phyloP scores from a whole-genome alignment of 805 yeast genomes.

The Citeromyces nyonsensis region DNA sequence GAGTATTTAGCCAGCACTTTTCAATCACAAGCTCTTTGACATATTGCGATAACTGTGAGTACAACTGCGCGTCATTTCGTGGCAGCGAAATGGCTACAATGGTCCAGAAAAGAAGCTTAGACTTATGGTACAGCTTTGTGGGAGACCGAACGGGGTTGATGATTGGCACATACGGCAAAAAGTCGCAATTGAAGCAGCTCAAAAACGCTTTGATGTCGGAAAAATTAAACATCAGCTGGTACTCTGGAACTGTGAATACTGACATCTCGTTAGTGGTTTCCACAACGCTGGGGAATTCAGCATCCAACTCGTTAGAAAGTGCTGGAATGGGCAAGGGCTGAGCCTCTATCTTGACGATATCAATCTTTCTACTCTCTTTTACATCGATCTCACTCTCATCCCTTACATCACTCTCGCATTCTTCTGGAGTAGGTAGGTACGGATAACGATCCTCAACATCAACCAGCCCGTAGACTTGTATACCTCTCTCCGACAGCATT shows the following conservation, averaged over 20 bases:
- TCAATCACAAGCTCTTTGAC: constrained; percentile 6
- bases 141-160: constrained; percentile 10
- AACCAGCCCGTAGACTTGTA: constrained; percentile 14
- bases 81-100: constrained; percentile 4
- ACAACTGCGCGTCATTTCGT: neutral
- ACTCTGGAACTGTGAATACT: constrained; percentile 4
- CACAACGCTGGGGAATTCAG: constrained; percentile 4
- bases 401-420: constrained; percentile 2
- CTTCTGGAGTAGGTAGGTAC: neutral
- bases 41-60: neutral
- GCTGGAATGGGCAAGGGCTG: neutral
- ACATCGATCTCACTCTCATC: constrained; percentile 3
- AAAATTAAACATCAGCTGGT: constrained; percentile 3
- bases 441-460: constrained; percentile 8
- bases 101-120: constrained; percentile 16
- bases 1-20: constrained; percentile 6
- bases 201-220: constrained; percentile 6
- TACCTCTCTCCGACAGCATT: constrained; percentile 10
- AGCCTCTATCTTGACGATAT: neutral
- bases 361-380: neutral
- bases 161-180: constrained; percentile 10
- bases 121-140: constrained; percentile 6
- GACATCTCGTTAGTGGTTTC: constrained; percentile 1
- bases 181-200: constrained; percentile 7
- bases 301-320: constrained; percentile 5